These are phyloP conservation scores for Rubia peregrina DNA, from an alignment of 305 asterid genomes.

Conservation along the genomic window DNA sequence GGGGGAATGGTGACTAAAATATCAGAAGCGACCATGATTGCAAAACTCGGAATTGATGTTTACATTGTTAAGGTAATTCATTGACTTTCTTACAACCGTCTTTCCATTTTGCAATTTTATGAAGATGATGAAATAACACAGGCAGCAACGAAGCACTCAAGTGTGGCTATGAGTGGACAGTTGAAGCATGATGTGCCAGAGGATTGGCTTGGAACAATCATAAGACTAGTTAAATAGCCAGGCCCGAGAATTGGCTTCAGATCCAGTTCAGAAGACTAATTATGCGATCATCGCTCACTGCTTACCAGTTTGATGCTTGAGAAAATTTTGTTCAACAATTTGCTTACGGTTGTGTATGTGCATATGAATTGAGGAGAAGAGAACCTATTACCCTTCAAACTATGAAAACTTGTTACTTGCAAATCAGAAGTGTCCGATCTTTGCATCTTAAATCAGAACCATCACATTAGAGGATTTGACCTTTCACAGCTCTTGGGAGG, in stretches of 20 bases:
- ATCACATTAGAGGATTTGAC: too few relatives aligned
- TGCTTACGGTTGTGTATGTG: too few relatives aligned
- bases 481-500: too few relatives aligned
- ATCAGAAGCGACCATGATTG: conserved; percentile 91
- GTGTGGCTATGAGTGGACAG: conserved; percentile 51
- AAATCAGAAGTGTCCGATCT: too few relatives aligned
- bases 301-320: background rate
- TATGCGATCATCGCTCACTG: background rate
- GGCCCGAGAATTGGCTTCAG: background rate
- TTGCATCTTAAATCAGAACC: too few relatives aligned
- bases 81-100: background rate
- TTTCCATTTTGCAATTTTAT: background rate
- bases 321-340: background rate
- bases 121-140: conserved; percentile 19
- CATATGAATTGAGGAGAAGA: too few relatives aligned
- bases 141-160: conserved; percentile 84
- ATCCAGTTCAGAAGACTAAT: too few relatives aligned
- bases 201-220: conserved; percentile 81
- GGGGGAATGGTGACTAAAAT: conserved; percentile 94
- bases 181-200: conserved; percentile 46
- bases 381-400: background rate
- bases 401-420: too few relatives aligned
- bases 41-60: conserved; percentile 82
- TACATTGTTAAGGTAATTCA: conserved; percentile 69
- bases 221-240: conserved; percentile 42